A percentile compares a stretch with the other conserved stretches of the same genome.
phyloP scores from a whole-genome alignment of 768 basidiomycete genomes.

The Naematelia aurantialba region DNA sequence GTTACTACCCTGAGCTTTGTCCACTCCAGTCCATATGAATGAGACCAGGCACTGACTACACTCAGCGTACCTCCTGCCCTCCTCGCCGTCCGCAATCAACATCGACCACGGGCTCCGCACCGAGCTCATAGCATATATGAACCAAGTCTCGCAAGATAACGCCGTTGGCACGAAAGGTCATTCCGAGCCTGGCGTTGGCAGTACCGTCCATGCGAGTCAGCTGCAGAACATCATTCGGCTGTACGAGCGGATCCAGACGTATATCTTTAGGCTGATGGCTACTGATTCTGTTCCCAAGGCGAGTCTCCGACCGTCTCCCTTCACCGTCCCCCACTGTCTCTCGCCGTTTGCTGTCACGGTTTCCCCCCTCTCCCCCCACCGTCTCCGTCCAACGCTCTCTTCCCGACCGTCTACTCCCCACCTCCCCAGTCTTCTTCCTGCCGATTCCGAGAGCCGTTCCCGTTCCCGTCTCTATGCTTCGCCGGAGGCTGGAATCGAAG shows the following conservation, averaged over 20 bases:
- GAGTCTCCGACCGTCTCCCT: conserved; percentile 4
- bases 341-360: too few relatives aligned
- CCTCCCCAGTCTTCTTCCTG: too few relatives aligned
- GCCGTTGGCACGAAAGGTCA: conserved; percentile 42
- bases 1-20: too few relatives aligned
- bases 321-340: background rate
- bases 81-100: conserved; percentile 92
- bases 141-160: conserved; percentile 71
- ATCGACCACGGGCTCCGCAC: conserved; percentile 95
- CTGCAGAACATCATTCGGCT: conserved; percentile 86
- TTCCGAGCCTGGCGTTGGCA: conserved; percentile 73
- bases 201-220: conserved; percentile 87
- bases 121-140: conserved; percentile 87
- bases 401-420: too few relatives aligned
- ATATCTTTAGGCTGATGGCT: conserved; percentile 96
- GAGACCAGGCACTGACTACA: conserved; percentile 50
- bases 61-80: conserved; percentile 90
- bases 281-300: conserved; percentile 96
- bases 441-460: too few relatives aligned
- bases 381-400: too few relatives aligned
- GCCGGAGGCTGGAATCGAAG: too few relatives aligned
- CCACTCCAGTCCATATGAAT: too few relatives aligned
- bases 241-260: conserved; percentile 93
- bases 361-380: too few relatives aligned
- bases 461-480: too few relatives aligned